Base-by-base conservation (phyloP, 2,329 filamentous ascomycete genomes). In the Pseudogymnoascus sp. region DNA sequence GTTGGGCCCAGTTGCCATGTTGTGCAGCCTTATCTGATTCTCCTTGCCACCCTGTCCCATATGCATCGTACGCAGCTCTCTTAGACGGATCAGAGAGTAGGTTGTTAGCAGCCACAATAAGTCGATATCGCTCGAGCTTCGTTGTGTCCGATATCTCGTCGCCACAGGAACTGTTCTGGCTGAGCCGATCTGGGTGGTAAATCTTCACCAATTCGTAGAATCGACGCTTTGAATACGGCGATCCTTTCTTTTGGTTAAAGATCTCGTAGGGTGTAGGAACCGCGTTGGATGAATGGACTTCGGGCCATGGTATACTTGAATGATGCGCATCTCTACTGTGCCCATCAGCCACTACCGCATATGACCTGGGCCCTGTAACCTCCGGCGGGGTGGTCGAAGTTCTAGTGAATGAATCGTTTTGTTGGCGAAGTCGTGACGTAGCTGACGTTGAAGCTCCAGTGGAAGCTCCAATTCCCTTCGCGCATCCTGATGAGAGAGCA, bases 191-290 rank as follows among this genome's bases (percentile, higher is more conserved):
- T 0, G 95, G 95, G 72, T 99, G 95, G 77, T 99, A 99, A 56
- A 96, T 80, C 78, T 97, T 99, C 64, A 96, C 95, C 61, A 99
- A 84, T 72, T 93, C 84, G 75, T 96, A 95, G 81, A 92, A 99
- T 65, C 86, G 86, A 47, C 81, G 78, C 76, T 99, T 97, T 66
- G 84, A 87, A 75, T 99, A 97, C 1, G 86, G 82, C 13, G 85
- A 86, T 64, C 79, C 78, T 68, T 78, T 83, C 62, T 79, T 76
- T 67, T 83, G 78, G 33, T 76, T 74, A 71, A 97, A 87, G 72
- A 99, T 90, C 71, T 97, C 90, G 77, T 99, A 97, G 0, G 95
- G 95, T 0, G 93, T 93, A 21, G 73, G 73, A 16, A 73, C 63
- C 3, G 65, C 60, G 33, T 70, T 69, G 16, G 67, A 61, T 47